Evolutionary conservation across 176 grass and related monocot genomes (phyloP).

Genomic region (Carex scoparia): DNA sequence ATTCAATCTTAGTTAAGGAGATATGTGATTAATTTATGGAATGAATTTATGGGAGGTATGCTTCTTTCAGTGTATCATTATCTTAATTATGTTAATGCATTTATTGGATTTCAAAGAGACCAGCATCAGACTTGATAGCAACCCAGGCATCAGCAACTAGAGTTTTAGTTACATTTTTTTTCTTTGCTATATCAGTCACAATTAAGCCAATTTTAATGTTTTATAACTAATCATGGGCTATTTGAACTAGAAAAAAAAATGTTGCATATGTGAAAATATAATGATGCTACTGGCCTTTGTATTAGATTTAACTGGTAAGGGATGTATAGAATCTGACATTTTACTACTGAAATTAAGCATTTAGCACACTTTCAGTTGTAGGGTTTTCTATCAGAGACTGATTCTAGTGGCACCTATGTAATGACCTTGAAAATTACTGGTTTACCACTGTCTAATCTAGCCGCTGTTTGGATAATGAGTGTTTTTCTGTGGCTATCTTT

Average conservation of each 20-base stretch:
- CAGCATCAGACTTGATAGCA: not conserved
- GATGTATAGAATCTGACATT: not conserved
- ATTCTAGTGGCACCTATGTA: not conserved
- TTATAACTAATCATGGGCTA: not conserved
- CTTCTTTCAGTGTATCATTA: not conserved
- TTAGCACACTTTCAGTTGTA: not conserved
- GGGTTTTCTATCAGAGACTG: not conserved
- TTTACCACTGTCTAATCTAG: not conserved
- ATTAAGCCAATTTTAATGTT: not conserved
- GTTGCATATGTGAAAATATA: not conserved
- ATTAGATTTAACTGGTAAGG: not conserved
- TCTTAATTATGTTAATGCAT: not conserved
- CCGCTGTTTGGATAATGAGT: not conserved
- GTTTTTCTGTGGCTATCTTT: not conserved
- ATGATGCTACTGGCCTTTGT: not conserved
- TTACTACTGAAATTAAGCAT: not conserved
- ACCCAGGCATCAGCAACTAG: no score
- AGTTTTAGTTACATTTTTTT: no score
- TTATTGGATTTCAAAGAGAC: not conserved
- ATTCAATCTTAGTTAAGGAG: not conserved
- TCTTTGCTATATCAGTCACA: no score
- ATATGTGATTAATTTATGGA: not conserved
- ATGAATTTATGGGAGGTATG: not conserved
- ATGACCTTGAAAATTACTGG: not conserved
- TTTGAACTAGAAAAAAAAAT: not conserved